A percentile compares a stretch with the other conserved stretches of the same genome.
phyloP scores from a whole-genome alignment of 1,139 yeast species.

The Diutina neorugosa region DNA sequence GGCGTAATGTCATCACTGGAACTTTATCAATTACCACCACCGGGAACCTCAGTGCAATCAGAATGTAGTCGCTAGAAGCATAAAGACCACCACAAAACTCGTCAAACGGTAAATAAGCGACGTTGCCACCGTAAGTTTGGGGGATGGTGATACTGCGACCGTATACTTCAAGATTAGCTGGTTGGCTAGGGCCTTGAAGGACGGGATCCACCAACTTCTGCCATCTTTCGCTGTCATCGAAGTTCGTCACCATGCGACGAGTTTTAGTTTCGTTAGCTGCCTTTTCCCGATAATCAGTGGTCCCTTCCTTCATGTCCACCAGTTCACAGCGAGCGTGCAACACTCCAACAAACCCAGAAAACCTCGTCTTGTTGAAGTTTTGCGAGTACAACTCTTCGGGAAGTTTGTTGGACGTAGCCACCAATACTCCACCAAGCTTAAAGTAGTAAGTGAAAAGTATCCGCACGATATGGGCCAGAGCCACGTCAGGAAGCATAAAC shows the following conservation, averaged over 20 bases:
- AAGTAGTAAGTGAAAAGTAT: constrained; percentile 56
- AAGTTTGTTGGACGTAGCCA: constrained; percentile 59
- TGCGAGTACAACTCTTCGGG: constrained; percentile 63
- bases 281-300: constrained; percentile 1
- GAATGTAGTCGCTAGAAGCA: constrained; percentile 61
- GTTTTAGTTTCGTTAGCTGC: neutral
- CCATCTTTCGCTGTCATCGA: neutral
- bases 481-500: constrained; percentile 63
- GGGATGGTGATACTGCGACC: constrained; percentile 42
- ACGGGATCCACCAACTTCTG: neutral
- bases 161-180: constrained; percentile 16
- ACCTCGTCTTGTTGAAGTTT: constrained; percentile 47
- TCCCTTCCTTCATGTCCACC: constrained; percentile 38
- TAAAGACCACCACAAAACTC: constrained; percentile 47
- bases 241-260: neutral
- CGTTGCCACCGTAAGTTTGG: constrained; percentile 21
- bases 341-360: constrained; percentile 43
- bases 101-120: constrained; percentile 39
- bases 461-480: constrained; percentile 58
- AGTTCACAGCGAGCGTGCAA: constrained; percentile 50
- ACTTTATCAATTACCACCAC: constrained; percentile 49
- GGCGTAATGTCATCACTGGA: constrained; percentile 44
- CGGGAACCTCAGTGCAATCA: constrained; percentile 47
- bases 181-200: neutral
- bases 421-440: constrained; percentile 61